Evolutionary conservation across 2,329 filamentous ascomycete genomes (phyloP), one percentile per base, ranked within the genome.

Genomic region (Sporothrix luriei): DNA sequence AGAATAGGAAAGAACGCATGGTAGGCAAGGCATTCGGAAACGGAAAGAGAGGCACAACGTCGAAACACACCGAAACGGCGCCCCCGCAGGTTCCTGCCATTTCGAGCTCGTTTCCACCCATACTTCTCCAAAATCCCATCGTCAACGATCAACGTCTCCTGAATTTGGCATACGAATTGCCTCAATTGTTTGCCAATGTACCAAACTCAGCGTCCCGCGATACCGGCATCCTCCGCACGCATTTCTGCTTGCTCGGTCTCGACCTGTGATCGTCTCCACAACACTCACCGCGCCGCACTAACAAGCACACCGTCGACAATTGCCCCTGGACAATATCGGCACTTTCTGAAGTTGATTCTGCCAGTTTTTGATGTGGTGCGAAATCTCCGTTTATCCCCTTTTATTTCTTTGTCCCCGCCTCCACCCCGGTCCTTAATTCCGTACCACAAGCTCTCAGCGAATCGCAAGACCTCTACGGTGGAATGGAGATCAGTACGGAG

Each of bases 241-340:
- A n/a, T n/a, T 5, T 49, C 29, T 59, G 19, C n/a, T 43, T 24
- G 57, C 43, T n/a, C 61, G 24, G 48, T 52, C 62, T 66, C 49
- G 29, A 52, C 62, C 62, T 66, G 62, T 52, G 46, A 38, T 52
- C 40, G 62, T 52, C 26, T 40, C 62, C 43, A 66, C 62, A 24
- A 16, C 29, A 52, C 62, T 19, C 46, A 52, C 62, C 46, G 40
- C 16, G 40, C 46, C 19, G 48, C 62, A 66, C 62, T 52, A 66
- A 66, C 16, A 66, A 52, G 48, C 43, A 66, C 46, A 52, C 48
- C 48, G 48, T 38, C 62, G 48, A 26, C 62, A 13, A 10, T 24
- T 66, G 24, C 62, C 62, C 62, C 62, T 66, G 48, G 62, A 49
- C 26, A 40, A 10, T 10, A 51, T 24, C 62, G 62, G 48, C 62